Evolutionary conservation across 257 asterid species (phyloP).

Genomic region (Solanum boliviense): DNA sequence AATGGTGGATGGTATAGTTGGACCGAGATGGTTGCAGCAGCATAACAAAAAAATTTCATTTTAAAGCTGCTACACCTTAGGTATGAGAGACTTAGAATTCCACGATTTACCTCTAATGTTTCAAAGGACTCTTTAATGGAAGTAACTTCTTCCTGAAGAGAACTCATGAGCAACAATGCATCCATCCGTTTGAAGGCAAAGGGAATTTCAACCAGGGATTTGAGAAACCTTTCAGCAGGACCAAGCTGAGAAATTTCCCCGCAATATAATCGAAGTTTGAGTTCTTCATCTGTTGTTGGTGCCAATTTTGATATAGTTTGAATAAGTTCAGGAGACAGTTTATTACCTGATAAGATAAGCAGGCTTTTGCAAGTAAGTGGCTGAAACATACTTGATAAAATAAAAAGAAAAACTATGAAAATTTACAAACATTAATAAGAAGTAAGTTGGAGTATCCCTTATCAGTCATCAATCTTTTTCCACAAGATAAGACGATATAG

Average conservation of each 20-base stretch:
- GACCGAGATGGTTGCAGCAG: background rate
- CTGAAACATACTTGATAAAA: background rate
- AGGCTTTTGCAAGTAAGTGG: conserved; percentile 4
- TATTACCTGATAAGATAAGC: conserved; percentile 39
- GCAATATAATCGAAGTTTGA: conserved; percentile 57
- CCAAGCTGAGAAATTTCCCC: conserved; percentile 69
- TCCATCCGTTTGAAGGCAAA: conserved; percentile 79
- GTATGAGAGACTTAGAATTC: conserved; percentile 23
- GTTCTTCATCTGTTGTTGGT: conserved; percentile 78
- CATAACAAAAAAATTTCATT: background rate
- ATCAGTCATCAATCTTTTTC: background rate
- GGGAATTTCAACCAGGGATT: conserved; percentile 62
- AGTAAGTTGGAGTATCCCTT: background rate
- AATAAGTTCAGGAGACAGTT: conserved; percentile 57
- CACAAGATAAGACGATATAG: background rate
- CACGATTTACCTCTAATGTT: conserved; percentile 70
- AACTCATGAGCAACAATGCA: conserved; percentile 52
- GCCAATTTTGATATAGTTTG: conserved; percentile 62
- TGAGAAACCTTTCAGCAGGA: conserved; percentile 79
- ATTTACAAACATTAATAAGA: background rate
- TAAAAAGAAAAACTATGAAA: background rate
- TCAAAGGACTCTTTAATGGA: conserved; percentile 48
- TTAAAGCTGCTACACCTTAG: background rate
- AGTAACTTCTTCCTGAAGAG: conserved; percentile 60
- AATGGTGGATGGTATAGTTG: background rate